A percentile compares a stretch with the other conserved stretches of the same genome.
Conservation (phyloP, 2,329 filamentous ascomycete genomes). For the Phyllosticta citrichinensis region DNA sequence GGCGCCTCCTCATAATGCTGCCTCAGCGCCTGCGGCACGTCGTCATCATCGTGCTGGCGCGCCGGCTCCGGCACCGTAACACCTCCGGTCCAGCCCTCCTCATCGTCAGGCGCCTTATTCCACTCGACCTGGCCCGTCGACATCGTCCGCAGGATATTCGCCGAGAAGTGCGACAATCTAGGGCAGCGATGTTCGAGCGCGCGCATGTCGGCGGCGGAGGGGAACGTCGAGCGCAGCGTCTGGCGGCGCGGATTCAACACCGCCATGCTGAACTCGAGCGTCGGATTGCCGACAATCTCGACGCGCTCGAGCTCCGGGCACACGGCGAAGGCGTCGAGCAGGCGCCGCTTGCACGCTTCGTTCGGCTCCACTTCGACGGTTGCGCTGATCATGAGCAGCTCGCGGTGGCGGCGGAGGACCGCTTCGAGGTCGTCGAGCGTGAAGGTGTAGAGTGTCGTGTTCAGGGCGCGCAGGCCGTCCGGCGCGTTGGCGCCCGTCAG, state of each 20-base stretch:
- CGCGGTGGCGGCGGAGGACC: slow-evolving; percentile 27
- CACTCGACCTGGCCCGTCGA: slow-evolving; percentile 25
- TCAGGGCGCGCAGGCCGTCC: slow-evolving; percentile 25
- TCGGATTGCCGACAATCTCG: slow-evolving; percentile 30
- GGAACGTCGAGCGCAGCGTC: slow-evolving; percentile 23
- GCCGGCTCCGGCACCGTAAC: slow-evolving; percentile 1
- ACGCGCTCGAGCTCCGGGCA: slow-evolving; percentile 28
- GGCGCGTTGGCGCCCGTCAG: slow-evolving; percentile 25
- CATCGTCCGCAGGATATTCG: slow-evolving; percentile 26
- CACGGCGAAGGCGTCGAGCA: slow-evolving; percentile 21
- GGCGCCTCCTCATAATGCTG: neutral
- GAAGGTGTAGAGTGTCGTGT: slow-evolving; percentile 34
- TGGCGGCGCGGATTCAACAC: slow-evolving; percentile 22
- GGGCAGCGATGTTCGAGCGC: slow-evolving; percentile 22
- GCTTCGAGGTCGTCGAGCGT: slow-evolving; percentile 23
- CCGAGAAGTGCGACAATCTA: slow-evolving; percentile 28
- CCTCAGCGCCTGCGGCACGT: slow-evolving; percentile 1
- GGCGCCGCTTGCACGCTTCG: slow-evolving; percentile 24
- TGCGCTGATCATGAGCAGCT: slow-evolving; percentile 29
- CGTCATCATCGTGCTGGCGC: neutral
- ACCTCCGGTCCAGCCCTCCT: slow-evolving; percentile 8
- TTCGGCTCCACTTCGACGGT: slow-evolving; percentile 28
- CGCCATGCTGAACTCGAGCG: slow-evolving; percentile 28
- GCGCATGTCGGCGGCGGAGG: slow-evolving; percentile 24
- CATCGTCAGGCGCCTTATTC: slow-evolving; percentile 18